These are phyloP conservation scores for Xylaria bambusicola DNA, from an alignment of 495 filamentous ascomycete genomes.

Conservation along the genomic window DNA sequence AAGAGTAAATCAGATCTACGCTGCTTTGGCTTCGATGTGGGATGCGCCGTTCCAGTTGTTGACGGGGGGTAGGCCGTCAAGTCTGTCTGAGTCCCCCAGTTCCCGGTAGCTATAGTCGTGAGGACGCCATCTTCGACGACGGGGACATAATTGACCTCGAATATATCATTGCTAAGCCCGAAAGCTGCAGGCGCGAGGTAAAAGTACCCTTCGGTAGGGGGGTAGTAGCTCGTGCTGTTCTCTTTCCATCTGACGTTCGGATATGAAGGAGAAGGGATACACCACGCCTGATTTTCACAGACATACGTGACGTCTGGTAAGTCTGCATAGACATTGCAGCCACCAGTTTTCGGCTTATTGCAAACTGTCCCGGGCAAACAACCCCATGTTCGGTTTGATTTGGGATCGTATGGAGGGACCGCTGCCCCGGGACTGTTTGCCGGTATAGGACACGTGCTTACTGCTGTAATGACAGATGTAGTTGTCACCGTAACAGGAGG, in stretches of 20 bases:
- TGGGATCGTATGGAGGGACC: conserved; percentile 20
- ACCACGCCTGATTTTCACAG: conserved; percentile 55
- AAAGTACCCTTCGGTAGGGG: conserved; percentile 59
- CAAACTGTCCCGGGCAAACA: conserved; percentile 67
- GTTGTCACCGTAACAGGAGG: conserved; percentile 28
- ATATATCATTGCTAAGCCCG: conserved; percentile 64
- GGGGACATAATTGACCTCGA: conserved; percentile 34
- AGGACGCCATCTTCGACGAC: conserved; percentile 21
- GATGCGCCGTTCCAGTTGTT: conserved; percentile 12
- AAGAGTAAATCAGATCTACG: conserved; percentile 16
- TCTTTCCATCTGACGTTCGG: conserved; percentile 43
- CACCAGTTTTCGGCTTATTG: conserved; percentile 44
- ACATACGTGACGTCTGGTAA: conserved; percentile 54
- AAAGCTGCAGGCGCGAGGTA: conserved; percentile 65
- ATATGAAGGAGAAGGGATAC: conserved; percentile 49
- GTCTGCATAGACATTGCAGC: conserved; percentile 57
- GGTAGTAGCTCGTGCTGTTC: conserved; percentile 50
- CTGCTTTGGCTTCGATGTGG: conserved; percentile 5
- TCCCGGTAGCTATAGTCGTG: conserved; percentile 44
- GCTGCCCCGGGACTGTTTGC: conserved; percentile 19
- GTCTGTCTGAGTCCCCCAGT: conserved; percentile 48
- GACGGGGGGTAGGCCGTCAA: conserved; percentile 40
- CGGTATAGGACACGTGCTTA: conserved; percentile 36
- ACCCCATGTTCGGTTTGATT: conserved; percentile 55
- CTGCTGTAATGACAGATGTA: conserved; percentile 29